Percentiles rank a stretch among this genome's conserved stretches.
These are phyloP conservation scores for Boletus vinaceobasis DNA, from an alignment of 768 basidiomycete species.

Conservation along the genomic window DNA sequence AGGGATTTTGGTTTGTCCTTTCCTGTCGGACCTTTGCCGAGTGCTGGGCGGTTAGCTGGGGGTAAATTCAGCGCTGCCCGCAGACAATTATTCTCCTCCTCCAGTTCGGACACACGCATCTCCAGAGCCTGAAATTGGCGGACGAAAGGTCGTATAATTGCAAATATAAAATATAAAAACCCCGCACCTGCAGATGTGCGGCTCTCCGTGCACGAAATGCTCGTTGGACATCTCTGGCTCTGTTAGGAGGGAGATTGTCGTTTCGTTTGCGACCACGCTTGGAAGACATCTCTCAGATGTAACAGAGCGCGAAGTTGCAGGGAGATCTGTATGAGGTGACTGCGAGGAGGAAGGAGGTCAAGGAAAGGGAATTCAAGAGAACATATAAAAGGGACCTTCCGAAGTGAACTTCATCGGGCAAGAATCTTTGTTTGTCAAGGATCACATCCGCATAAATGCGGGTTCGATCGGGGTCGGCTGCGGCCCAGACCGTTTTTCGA, in stretches of 20 bases:
- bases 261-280: constrained; percentile 83
- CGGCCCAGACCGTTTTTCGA: constrained; percentile 34
- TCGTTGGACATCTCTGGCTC: constrained; percentile 84
- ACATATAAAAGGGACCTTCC: constrained; percentile 38
- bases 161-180: constrained; percentile 36
- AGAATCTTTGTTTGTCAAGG: constrained; percentile 36
- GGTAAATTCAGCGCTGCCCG: constrained; percentile 71
- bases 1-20: constrained; percentile 71
- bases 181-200: constrained; percentile 74
- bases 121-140: constrained; percentile 63
- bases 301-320: constrained; percentile 6
- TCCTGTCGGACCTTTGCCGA: constrained; percentile 85
- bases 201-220: constrained; percentile 88
- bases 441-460: constrained; percentile 33
- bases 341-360: constrained; percentile 30
- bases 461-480: constrained; percentile 38
- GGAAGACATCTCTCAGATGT: constrained; percentile 58
- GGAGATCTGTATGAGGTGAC: constrained; percentile 24
- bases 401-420: constrained; percentile 31
- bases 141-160: constrained; percentile 36
- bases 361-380: constrained; percentile 36
- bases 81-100: constrained; percentile 76
- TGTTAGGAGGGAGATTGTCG: constrained; percentile 58
- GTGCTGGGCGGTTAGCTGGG: constrained; percentile 63
- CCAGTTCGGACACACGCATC: constrained; percentile 74